A percentile compares a stretch with the other conserved stretches of the same genome.
Conservation (phyloP, 2,329 filamentous ascomycete species). For the Talaromyces sp. region DNA sequence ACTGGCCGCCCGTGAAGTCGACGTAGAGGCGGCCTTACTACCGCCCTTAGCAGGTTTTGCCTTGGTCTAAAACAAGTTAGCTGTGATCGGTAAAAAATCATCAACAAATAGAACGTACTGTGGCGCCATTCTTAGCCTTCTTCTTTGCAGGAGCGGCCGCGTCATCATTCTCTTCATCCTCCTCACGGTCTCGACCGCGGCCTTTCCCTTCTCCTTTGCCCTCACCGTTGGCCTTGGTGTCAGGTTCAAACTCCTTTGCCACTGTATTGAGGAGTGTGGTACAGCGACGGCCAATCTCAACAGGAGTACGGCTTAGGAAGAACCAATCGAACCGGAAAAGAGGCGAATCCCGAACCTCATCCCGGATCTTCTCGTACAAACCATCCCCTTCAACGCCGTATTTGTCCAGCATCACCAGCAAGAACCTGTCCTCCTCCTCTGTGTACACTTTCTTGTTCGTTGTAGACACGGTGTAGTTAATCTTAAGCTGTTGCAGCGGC, state of each 20-base stretch:
- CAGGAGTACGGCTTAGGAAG: conserved; percentile 90
- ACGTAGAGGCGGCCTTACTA: conserved; percentile 74
- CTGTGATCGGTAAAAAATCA: conserved; percentile 1
- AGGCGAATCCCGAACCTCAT: conserved; percentile 92
- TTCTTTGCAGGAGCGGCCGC: conserved; percentile 82
- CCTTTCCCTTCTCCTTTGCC: conserved; percentile 77
- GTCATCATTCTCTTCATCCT: conserved; percentile 81
- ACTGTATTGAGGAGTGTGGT: conserved; percentile 93
- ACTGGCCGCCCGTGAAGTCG: conserved; percentile 83
- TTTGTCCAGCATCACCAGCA: conserved; percentile 89
- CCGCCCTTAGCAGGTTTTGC: conserved; percentile 81
- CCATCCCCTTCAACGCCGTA: conserved; percentile 89
- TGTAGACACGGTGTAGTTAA: conserved; percentile 98
- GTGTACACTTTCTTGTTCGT: conserved; percentile 99
- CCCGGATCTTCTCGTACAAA: conserved; percentile 91
- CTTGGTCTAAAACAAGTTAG: conserved; percentile 71
- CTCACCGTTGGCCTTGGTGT: conserved; percentile 69
- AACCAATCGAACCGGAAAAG: conserved; percentile 99
- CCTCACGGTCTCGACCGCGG: conserved; percentile 62
- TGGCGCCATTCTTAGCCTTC: conserved; percentile 85
- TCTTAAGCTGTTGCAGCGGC: conserved; percentile 93
- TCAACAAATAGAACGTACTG: conserved; percentile 60
- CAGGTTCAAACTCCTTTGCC: conserved; percentile 88
- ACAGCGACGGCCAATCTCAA: conserved; percentile 89
- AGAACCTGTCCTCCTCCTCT: conserved; percentile 94